Base-by-base conservation (phyloP, 352 stramenopile genomes). In the Detonula confervacea region DNA sequence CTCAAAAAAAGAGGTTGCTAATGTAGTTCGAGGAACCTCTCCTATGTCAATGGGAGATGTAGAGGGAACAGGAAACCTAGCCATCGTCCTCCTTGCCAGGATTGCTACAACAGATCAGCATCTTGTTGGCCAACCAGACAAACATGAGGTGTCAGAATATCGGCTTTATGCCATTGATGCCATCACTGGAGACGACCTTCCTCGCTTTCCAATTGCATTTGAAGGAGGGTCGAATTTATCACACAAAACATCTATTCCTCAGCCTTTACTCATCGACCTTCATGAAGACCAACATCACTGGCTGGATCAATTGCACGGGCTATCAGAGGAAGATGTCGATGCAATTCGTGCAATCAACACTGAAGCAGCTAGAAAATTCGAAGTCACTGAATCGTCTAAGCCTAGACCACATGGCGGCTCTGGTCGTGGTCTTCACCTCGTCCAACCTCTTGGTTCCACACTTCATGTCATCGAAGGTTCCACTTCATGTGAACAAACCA, bases 41-140 rank as follows among this genome's bases (percentile, higher is more conserved):
- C 79, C 80, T 24, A 87, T 93, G 85, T 75, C 67, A 4, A 70
- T 93, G 3, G 87, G 87, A 33, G 87, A 93, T 77, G 69, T 93
- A 18, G 74, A 93, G 49, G 87, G 85, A 9, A 86, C 87, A 54
- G 87, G 87, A 8, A 78, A 77, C 5, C 64, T 91, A 3, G 81
- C 87, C 60, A 72, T 93, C 51, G 85, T 90, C 20, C 33, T 91
- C 30, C 18, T 84, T 27, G 63, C 86, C 0, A 74, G 70, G 37
- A 72, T 90, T 33, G 57, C 68, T 56, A 75, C 47, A 54, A 44
- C 46, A 9, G 72, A 81, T 47, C 64, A 35, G 24, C 20, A 65
- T 0, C 46, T 82, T 39, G 20, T 67, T 24, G 22, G 68, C 56
- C 54, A 55, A 14, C 72, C 65, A 62, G 52, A 79, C 52, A 68